Evolutionary conservation across 345 rosid species (phyloP).

Genomic region (Ailanthus altissimus): DNA sequence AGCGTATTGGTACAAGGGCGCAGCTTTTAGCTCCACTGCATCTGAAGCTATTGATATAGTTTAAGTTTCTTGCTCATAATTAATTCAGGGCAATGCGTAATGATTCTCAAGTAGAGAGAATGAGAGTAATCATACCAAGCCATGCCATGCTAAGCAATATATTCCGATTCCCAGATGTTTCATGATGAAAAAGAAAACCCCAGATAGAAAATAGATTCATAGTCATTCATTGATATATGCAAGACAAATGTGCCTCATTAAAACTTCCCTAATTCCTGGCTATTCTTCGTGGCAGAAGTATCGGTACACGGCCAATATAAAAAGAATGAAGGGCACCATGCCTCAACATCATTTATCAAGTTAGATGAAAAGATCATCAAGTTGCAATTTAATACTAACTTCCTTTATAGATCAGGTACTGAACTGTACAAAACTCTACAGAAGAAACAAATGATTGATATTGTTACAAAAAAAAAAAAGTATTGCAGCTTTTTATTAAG

Average conservation of each 20-base stretch:
- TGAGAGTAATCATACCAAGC: neutral
- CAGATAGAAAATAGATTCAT: neutral
- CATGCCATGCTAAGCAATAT: neutral
- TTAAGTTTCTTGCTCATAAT: slow-evolving; percentile 27
- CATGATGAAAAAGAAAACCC: neutral
- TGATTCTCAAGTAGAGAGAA: neutral
- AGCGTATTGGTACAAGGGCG: neutral
- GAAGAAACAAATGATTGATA: slow-evolving; percentile 33
- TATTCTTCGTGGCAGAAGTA: neutral
- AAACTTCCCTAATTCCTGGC: neutral
- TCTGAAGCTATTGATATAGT: slow-evolving; percentile 1
- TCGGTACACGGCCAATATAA: neutral
- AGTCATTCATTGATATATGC: neutral
- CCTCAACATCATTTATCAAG: neutral
- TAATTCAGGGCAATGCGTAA: slow-evolving; percentile 21
- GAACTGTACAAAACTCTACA: neutral
- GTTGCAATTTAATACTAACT: neutral
- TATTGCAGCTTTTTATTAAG: slow-evolving; percentile 7
- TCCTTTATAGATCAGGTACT: too few species aligned
- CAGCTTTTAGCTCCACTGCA: neutral
- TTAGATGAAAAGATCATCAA: neutral
- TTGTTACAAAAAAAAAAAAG: neutral
- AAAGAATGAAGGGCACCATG: too few species aligned
- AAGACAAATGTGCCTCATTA: neutral
- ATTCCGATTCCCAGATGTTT: neutral